phyloP scores from a whole-genome alignment of 2,329 filamentous ascomycete genomes.

The Neonectria faginata region DNA sequence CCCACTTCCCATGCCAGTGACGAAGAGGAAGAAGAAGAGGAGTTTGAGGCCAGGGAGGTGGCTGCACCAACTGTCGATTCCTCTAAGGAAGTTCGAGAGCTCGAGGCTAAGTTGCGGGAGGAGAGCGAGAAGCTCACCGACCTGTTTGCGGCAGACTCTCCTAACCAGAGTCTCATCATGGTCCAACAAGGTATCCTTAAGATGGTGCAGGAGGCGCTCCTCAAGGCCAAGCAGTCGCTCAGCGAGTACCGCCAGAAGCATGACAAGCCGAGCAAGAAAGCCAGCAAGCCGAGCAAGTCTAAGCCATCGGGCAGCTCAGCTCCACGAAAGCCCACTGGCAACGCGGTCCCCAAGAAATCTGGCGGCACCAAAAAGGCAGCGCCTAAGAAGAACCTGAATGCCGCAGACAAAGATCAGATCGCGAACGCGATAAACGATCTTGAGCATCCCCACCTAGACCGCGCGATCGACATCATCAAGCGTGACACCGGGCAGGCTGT shows the following conservation, averaged over 20 bases:
- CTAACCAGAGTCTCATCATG: constrained; percentile 64
- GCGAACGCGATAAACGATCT: constrained; percentile 86
- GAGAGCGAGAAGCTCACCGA: constrained; percentile 70
- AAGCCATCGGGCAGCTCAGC: constrained; percentile 51
- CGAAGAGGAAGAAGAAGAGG: constrained; percentile 79
- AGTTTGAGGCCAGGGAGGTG: constrained; percentile 66
- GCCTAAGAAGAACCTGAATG: constrained; percentile 69
- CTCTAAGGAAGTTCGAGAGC: constrained; percentile 61
- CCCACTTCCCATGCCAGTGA: constrained; percentile 74
- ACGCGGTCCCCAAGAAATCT: constrained; percentile 51
- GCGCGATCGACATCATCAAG: constrained; percentile 90
- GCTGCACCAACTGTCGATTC: constrained; percentile 57
- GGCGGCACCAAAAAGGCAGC: constrained; percentile 59
- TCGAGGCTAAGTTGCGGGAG: constrained; percentile 64
- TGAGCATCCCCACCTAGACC: constrained; percentile 79
- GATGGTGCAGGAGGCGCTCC: constrained; percentile 77
- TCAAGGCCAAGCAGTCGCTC: constrained; percentile 76
- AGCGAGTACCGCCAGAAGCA: constrained; percentile 60
- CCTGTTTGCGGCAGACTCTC: constrained; percentile 62
- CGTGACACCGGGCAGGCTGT: constrained; percentile 82
- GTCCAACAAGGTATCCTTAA: constrained; percentile 72
- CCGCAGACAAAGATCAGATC: constrained; percentile 90
- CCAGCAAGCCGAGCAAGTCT: constrained; percentile 69
- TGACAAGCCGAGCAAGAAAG: constrained; percentile 70
- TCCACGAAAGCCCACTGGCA: constrained; percentile 58